These are phyloP conservation scores for Polygonum maritimum DNA, from an alignment of 148 eudicot species.

Conservation along the genomic window DNA sequence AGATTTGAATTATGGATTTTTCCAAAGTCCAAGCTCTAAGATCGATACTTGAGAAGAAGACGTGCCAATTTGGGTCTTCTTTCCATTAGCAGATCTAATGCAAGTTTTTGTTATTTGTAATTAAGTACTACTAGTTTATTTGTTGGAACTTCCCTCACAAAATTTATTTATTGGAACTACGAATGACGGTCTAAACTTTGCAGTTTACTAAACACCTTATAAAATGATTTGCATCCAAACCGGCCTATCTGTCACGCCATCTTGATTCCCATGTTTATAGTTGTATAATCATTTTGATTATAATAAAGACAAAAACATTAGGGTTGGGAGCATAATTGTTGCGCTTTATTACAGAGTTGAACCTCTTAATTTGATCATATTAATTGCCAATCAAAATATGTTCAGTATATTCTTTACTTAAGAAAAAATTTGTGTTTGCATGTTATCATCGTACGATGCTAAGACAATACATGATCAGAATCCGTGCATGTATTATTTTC, in stretches of 20 bases:
- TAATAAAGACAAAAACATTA: background rate
- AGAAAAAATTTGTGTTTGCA: background rate
- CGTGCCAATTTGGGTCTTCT: background rate
- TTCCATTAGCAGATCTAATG: background rate
- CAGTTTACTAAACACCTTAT: background rate
- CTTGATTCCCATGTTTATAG: background rate
- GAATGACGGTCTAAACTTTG: slow-evolving; percentile 5
- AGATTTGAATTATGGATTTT: background rate
- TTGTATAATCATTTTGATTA: background rate
- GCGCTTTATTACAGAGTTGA: background rate
- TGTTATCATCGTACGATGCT: too few relatives aligned
- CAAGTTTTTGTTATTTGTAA: background rate
- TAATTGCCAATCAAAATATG: background rate
- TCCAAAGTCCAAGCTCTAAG: slow-evolving; percentile 1
- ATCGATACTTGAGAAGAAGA: background rate
- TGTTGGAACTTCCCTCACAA: background rate
- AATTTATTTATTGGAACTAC: background rate
- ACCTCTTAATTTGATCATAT: background rate
- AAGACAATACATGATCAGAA: too few relatives aligned
- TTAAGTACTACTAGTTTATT: background rate
- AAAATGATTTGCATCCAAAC: background rate
- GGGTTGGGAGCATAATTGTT: background rate
- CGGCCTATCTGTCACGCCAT: slow-evolving; percentile 8
- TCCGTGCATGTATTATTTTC: too few relatives aligned
- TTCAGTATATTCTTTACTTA: background rate